Base-by-base conservation (phyloP, 305 asterid genomes). In the Nicotiana rustica region DNA sequence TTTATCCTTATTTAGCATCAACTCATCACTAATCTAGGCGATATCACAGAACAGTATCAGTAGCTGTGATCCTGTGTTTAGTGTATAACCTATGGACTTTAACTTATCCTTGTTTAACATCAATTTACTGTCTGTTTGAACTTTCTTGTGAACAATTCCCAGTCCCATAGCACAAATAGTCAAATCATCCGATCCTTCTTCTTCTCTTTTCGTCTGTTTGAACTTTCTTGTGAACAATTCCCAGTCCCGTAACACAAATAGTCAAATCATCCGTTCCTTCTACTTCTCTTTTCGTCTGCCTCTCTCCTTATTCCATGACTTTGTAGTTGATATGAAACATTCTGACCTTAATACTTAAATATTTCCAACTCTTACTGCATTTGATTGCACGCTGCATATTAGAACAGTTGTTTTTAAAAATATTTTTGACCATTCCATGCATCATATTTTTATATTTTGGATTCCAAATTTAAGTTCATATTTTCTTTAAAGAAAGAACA, bases 1-100 rank as follows among this genome's bases (percentile, higher is more conserved):
- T 70, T 70, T 70, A 18, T 70, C 78, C 36, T 12, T 44, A n/a
- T 44, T 71, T 44, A 71, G 78, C 78, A 44, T 19, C 60, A 71
- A 71, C 19, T 71, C 61, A 12, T 70, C 57, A 70, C 78, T 10
- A 38, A 4, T 1, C 57, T 12, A 52, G 57, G 12, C 12, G 5
- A 12, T 41, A 5, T 41, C 31, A 70, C 33, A 41, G 1, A 19
- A 41, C 6, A 25, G 29, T 25, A 25, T 18, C 35, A 5, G 35
- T 18, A 19, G 78, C 59, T 69, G 61, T 12, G 2, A 71, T 19
- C 6, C 60, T 19, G 77, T 44, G 78, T 19, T 69, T 44, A 44
- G 8, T 44, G 13, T 44, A 44, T 70, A 19, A 44, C 21, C 19
- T 1, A 13, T 44, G 78, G 38, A 41, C 33, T 41, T 41, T 41